Evolutionary conservation across 2,329 filamentous ascomycete species (phyloP).

Genomic region (Stemphylium lycopersici): DNA sequence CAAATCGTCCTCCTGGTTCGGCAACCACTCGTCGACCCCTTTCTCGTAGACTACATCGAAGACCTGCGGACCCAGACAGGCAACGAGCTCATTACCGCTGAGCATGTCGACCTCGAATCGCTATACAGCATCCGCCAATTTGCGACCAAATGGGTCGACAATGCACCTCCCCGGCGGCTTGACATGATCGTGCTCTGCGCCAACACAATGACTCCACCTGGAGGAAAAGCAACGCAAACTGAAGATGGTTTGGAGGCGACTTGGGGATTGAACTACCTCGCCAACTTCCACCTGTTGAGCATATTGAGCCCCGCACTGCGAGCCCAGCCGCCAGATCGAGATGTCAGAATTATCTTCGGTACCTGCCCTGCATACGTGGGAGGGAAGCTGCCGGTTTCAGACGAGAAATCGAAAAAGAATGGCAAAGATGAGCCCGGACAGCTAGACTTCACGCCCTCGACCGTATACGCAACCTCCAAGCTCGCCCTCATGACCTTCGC

Average conservation of each 20-base stretch:
- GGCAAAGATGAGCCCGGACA: constrained; percentile 25
- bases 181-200: constrained; percentile 93
- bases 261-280: constrained; percentile 94
- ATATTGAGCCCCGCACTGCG: constrained; percentile 89
- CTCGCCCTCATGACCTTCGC: constrained; percentile 89
- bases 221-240: constrained; percentile 65
- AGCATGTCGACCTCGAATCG: constrained; percentile 87
- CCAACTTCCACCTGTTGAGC: constrained; percentile 92
- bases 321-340: constrained; percentile 90
- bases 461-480: constrained; percentile 58
- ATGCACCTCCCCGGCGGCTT: constrained; percentile 82
- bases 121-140: constrained; percentile 92
- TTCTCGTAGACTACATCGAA: constrained; percentile 90
- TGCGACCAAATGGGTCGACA: constrained; percentile 98
- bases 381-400: constrained; percentile 67
- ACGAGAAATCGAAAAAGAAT: constrained; percentile 64
- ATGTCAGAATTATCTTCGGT: constrained; percentile 84
- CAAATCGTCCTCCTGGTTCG: constrained; percentile 91
- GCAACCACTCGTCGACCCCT: constrained; percentile 79
- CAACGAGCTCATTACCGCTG: constrained; percentile 91
- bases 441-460: constrained; percentile 51
- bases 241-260: constrained; percentile 83
- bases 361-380: constrained; percentile 89
- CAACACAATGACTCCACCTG: constrained; percentile 74
- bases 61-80: constrained; percentile 77